A percentile compares a stretch with the other conserved stretches of the same genome.
Evolutionary conservation across 2,329 filamentous ascomycete genomes (phyloP).

Genomic region (Rhynchosporium secalis): DNA sequence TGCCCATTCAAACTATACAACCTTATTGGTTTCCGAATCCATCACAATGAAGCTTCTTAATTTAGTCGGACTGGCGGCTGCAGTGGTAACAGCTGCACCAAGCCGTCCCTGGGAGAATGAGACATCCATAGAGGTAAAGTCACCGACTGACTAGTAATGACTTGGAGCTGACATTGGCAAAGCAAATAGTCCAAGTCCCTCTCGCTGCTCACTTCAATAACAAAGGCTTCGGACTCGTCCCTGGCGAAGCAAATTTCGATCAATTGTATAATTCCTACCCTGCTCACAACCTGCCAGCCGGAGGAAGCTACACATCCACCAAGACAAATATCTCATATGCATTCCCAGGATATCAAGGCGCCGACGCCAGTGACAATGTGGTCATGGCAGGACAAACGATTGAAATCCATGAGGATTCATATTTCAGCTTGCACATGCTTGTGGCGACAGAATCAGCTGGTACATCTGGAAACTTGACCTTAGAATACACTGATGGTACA

Average conservation of each 20-base stretch:
- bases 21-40: neutral
- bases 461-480: constrained; percentile 45
- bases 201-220: constrained; percentile 47
- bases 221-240: constrained; percentile 47
- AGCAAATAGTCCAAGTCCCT: constrained; percentile 31
- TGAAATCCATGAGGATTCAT: constrained; percentile 38
- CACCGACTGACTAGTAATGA: neutral
- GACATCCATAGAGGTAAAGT: constrained; percentile 16
- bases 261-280: constrained; percentile 46
- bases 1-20: neutral
- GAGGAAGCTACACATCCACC: constrained; percentile 43
- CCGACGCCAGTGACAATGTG: constrained; percentile 44
- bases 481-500: constrained; percentile 46
- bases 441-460: constrained; percentile 45
- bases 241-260: constrained; percentile 50
- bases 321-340: constrained; percentile 46
- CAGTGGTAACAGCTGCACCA: constrained; percentile 20
- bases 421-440: constrained; percentile 48
- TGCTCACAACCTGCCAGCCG: constrained; percentile 36
- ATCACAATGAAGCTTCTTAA: constrained; percentile 10
- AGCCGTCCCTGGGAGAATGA: constrained; percentile 16
- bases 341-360: constrained; percentile 45
- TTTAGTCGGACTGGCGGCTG: constrained; percentile 11
- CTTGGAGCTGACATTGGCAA: constrained; percentile 1
- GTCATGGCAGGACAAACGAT: constrained; percentile 46